Percentiles rank a stretch among this genome's conserved stretches.
Evolutionary conservation across 139 green algal species (phyloP).

Genomic region (Chlamydomonas incerta): DNA sequence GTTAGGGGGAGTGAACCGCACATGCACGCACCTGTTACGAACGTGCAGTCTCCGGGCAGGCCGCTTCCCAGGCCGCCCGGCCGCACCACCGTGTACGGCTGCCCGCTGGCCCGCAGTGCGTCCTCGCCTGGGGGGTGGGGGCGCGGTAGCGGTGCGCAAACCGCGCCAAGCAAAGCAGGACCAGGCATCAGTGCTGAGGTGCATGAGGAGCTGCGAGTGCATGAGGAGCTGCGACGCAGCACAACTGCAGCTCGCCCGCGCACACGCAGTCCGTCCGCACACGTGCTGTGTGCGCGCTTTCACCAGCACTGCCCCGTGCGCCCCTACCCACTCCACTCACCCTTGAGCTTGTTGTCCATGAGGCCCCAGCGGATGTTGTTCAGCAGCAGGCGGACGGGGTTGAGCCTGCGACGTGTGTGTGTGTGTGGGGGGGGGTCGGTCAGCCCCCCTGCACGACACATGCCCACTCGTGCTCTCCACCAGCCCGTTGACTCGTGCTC

Average conservation of each 20-base stretch:
- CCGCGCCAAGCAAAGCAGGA: no score
- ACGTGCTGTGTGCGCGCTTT: no score
- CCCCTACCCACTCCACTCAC: conserved; percentile 10
- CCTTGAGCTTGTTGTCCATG: conserved; percentile 80
- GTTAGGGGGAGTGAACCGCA: neutral
- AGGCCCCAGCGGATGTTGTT: conserved; percentile 79
- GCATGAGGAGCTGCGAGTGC: neutral
- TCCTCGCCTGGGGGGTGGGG: conserved; percentile 63
- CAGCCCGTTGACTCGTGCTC: no score
- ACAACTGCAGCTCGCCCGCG: no score
- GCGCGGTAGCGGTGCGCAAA: no score
- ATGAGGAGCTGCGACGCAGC: neutral
- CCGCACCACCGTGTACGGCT: conserved; percentile 73
- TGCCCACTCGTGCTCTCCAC: no score
- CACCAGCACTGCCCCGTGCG: neutral
- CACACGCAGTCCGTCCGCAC: no score
- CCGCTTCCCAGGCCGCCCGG: conserved; percentile 63
- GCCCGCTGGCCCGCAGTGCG: conserved; percentile 59
- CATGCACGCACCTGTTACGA: conserved; percentile 7
- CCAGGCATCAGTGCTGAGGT: no score
- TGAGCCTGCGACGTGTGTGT: conserved; percentile 44
- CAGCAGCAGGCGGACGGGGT: conserved; percentile 76
- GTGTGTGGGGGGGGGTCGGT: neutral
- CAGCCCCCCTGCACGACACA: no score
- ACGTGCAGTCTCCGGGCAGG: neutral